These are phyloP conservation scores for Malassezia caprae DNA, from an alignment of 1,284 basidiomycete genomes.

Conservation along the genomic window DNA sequence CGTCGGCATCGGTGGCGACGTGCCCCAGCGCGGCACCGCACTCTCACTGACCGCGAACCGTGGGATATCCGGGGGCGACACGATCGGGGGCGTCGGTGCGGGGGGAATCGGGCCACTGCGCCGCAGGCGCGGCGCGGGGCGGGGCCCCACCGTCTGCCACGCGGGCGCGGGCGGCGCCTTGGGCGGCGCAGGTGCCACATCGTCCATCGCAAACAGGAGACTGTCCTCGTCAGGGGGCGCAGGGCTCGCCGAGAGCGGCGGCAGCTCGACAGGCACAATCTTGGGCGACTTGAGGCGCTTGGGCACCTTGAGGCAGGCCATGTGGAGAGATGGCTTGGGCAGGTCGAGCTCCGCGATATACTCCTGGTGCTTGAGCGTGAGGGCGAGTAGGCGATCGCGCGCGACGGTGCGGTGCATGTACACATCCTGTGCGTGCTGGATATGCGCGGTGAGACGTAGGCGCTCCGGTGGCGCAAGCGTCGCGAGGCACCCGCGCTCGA, in stretches of 20 bases:
- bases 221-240: neutral
- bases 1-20: neutral
- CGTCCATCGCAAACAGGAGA: slow-evolving; percentile 17
- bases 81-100: neutral
- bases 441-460: slow-evolving; percentile 59
- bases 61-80: neutral
- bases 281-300: slow-evolving; percentile 7
- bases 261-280: neutral
- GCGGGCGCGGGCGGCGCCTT: neutral
- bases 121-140: neutral
- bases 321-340: slow-evolving; percentile 54
- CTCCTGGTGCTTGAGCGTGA: slow-evolving; percentile 60
- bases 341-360: slow-evolving; percentile 77
- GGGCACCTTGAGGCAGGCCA: slow-evolving; percentile 35
- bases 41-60: neutral
- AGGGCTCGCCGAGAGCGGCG: neutral
- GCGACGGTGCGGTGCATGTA: slow-evolving; percentile 63
- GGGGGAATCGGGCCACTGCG: neutral
- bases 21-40: neutral
- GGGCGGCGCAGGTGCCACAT: neutral
- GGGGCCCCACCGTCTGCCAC: slow-evolving; percentile 3
- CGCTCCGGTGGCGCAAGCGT: slow-evolving; percentile 60
- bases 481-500: slow-evolving; percentile 71
- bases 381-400: slow-evolving; percentile 54
- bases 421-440: slow-evolving; percentile 58